Base-by-base conservation (phyloP, 208 protist species). In the Cochliopodium minus region DNA sequence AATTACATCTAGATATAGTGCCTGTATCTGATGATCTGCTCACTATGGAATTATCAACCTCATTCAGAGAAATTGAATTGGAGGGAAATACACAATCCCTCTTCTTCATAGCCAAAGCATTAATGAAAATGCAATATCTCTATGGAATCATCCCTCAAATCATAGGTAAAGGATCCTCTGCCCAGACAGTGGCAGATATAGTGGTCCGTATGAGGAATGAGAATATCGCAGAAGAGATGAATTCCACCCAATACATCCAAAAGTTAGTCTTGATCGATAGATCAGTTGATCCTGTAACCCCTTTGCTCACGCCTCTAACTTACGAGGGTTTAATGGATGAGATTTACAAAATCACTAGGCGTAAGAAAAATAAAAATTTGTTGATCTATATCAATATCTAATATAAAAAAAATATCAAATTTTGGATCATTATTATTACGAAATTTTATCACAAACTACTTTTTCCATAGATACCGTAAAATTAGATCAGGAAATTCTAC, bases 251-350 rank as follows among this genome's bases (percentile, higher is more conserved):
- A 20, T 59, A 25, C 26, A 45, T 26, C 15, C 15, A 32, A 29
- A 42, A 15, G 34, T 59, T 47, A 20, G 32, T 59, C 9, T 22
- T 59, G 2, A 28, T 59, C 32, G 55, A 59, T 42, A 26, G 55
- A 43, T n/a, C 10, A 43, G 55, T 59, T 7, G 55, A 59, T 59
- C 43, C 34, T 3, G 33, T 47, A 4, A 47, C 15, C 15, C 38
- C 36, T 29, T 38, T 59, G 2, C 20, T 59, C 2, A 59, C 55
- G 9, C 36, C n/a, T 30, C 43, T 59, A n/a, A 59, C 55, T 10
- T 59, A 59, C 33, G 55, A 59, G 17, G 38, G 55, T 32, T 20
- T 59, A 20, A 28, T 59, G 5, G 55, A 59, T 47, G 4, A 29
- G n/a, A n/a, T 59, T 17, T 59, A 53, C 32, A 28, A 25, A 43